Percentiles rank a stretch among this genome's conserved stretches.
phyloP scores from a whole-genome alignment of 2,329 filamentous ascomycete species.

The Cladophialophora exuberans region DNA sequence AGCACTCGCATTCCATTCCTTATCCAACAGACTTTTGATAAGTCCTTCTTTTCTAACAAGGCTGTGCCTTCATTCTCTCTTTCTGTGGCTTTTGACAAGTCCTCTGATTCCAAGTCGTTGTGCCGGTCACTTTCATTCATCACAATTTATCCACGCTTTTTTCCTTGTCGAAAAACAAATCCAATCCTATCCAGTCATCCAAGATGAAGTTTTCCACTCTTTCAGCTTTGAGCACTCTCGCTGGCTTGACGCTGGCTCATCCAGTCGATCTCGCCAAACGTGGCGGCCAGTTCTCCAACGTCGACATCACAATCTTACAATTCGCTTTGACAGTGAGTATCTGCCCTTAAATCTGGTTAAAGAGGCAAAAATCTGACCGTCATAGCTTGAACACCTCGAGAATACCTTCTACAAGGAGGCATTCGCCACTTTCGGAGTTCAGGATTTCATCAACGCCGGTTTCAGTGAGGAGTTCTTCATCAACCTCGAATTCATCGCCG shows the following conservation, averaged over 20 bases:
- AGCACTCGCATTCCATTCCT: conserved; percentile 24
- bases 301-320: conserved; percentile 61
- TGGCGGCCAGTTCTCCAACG: conserved; percentile 42
- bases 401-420: conserved; percentile 72
- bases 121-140: conserved; percentile 29
- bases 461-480: conserved; percentile 58
- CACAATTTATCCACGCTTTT: conserved; percentile 1
- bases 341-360: not conserved
- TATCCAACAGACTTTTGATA: conserved; percentile 29
- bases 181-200: not conserved
- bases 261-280: conserved; percentile 23
- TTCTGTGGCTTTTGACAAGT: conserved; percentile 28
- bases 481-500: conserved; percentile 64
- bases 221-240: conserved; percentile 22
- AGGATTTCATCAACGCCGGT: conserved; percentile 67
- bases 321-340: conserved; percentile 41
- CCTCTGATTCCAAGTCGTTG: conserved; percentile 17
- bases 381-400: conserved; percentile 70
- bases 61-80: conserved; percentile 22
- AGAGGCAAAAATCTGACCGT: not conserved
- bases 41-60: conserved; percentile 15
- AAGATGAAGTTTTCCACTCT: conserved; percentile 29
- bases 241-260: conserved; percentile 27
- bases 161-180: not conserved
- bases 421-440: conserved; percentile 66